A percentile compares a stretch with the other conserved stretches of the same genome.
phyloP scores from a whole-genome alignment of 129 eudicot genomes.

The Logfia minima region DNA sequence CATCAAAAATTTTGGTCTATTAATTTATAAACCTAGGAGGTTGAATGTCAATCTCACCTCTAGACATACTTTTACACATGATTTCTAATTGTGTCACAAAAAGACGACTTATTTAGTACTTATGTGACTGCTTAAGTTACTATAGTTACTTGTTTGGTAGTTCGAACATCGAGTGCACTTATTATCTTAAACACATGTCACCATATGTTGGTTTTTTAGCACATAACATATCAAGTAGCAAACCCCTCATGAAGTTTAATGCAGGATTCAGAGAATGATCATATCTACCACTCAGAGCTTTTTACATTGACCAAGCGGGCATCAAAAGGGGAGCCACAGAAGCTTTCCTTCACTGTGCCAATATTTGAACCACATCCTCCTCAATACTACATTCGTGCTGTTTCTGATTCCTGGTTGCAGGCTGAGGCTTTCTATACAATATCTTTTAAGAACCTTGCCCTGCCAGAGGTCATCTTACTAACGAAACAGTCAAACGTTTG shows the following conservation, averaged over 20 bases:
- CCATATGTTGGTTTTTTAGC: neutral
- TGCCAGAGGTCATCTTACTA: constrained; percentile 74
- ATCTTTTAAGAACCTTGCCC: constrained; percentile 81
- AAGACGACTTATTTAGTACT: no score
- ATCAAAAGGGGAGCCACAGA: constrained; percentile 91
- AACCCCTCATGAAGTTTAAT: constrained; percentile 21
- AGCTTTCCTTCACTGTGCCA: constrained; percentile 93
- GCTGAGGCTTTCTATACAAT: constrained; percentile 86
- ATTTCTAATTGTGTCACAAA: no score
- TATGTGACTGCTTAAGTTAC: neutral
- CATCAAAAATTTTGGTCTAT: neutral
- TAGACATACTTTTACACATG: no score
- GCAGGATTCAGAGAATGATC: constrained; percentile 98
- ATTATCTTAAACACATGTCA: neutral
- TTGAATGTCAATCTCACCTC: neutral
- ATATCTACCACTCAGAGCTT: constrained; percentile 94
- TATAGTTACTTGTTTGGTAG: constrained; percentile 10
- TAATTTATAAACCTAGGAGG: neutral
- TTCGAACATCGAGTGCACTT: neutral
- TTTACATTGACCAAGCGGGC: constrained; percentile 77
- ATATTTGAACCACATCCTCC: constrained; percentile 99
- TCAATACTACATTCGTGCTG: constrained; percentile 92
- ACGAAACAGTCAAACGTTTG: neutral
- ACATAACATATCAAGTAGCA: neutral
- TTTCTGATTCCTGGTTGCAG: constrained; percentile 95